Evolutionary conservation across 2,329 filamentous ascomycete genomes (phyloP), one percentile per base, ranked within the genome.

Genomic region (Cercospora sp.): DNA sequence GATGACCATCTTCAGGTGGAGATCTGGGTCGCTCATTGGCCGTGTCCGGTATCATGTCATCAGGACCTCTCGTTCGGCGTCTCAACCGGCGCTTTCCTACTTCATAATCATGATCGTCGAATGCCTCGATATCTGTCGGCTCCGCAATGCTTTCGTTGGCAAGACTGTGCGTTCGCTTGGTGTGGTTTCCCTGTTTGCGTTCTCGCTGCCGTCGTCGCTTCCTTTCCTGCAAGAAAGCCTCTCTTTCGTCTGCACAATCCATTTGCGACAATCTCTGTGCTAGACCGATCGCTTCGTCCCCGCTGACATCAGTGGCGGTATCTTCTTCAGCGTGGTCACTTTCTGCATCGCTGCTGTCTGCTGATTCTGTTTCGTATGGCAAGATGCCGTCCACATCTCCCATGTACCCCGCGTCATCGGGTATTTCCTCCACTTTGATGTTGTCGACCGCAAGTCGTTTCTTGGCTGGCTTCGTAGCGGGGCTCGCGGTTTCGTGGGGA

Each of bases 131-230:
- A 65, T 82, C 80, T 24, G 80, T 80, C 60, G 79, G 78, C 69
- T 80, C 81, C 63, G 79, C 79, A 61, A 83, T 81, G 62, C 80
- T 81, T 71, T 80, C 80, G 30, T 82, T 75, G 65, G 80, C 83
- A 73, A 82, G 79, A 69, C 80, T 82, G 74, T 83, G 79, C 57
- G 76, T 81, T 55, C 83, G 79, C 72, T 85, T 85, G 53, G 78
- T 74, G 8, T 80, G 69, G 16, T 71, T 71, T 24, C 66, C 79
- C 24, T 77, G 74, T 58, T 81, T 82, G 77, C 80, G 81, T 8
- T 70, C 65, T 49, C 79, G 75, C 68, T 81, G 80, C 70, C 81
- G 81, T 69, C 80, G 80, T 45, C 45, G 61, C 26, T 69, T 66
- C 9, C 72, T 70, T 5, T 63, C 45, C 37, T 70, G 53, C 63